phyloP scores from a whole-genome alignment of 2,329 filamentous ascomycete species.

The Tolypocladium pustulatum region DNA sequence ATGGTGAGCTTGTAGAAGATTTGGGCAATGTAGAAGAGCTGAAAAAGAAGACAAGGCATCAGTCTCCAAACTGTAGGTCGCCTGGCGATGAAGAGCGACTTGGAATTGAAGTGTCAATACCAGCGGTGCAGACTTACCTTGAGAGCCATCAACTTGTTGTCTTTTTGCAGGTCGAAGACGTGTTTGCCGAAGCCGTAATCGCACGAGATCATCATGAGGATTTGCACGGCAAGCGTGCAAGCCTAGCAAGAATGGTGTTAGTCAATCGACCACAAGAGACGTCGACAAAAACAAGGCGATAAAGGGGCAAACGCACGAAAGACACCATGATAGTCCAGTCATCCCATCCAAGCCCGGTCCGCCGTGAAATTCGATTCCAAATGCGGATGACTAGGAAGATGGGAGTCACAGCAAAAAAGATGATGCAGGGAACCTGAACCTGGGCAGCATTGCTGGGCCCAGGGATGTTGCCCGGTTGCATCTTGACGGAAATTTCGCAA shows the following conservation, averaged over 20 bases:
- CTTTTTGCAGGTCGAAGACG: constrained; percentile 19
- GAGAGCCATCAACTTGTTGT: constrained; percentile 25
- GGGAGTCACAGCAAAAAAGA: constrained; percentile 32
- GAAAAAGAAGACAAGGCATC: background rate
- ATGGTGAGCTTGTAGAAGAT: constrained; percentile 44
- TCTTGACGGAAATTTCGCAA: background rate
- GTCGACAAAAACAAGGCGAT: background rate
- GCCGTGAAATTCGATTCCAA: constrained; percentile 26
- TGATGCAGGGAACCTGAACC: constrained; percentile 26
- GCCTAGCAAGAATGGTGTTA: constrained; percentile 11
- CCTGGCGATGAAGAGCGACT: background rate
- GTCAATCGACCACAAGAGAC: background rate
- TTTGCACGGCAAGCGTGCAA: constrained; percentile 24
- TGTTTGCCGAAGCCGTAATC: constrained; percentile 32
- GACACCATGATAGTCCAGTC: constrained; percentile 31
- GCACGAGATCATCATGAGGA: constrained; percentile 28
- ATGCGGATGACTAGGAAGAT: constrained; percentile 28
- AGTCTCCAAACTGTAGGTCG: background rate
- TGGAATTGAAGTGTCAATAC: background rate
- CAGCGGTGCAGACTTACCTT: constrained; percentile 14
- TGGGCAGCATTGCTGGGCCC: constrained; percentile 25
- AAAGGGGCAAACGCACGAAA: constrained; percentile 19
- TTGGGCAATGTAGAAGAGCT: constrained; percentile 41
- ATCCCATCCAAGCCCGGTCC: constrained; percentile 27
- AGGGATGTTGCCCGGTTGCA: constrained; percentile 11